phyloP scores from a whole-genome alignment of 2,329 filamentous ascomycete genomes.

The Epichloe glyceriae region DNA sequence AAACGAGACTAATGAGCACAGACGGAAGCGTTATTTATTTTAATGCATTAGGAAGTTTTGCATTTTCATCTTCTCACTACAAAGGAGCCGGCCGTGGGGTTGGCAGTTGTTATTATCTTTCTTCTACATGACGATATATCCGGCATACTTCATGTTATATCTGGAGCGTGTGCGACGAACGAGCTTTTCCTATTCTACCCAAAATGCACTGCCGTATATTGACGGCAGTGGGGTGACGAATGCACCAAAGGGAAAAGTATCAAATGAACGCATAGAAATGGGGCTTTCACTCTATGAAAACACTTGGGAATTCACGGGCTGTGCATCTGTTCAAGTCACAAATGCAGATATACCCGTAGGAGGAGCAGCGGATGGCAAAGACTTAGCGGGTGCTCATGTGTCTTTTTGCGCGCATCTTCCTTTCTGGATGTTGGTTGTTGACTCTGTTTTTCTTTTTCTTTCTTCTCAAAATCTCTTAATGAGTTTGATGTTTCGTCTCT shows the following conservation, averaged over 20 bases:
- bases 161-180: conserved; percentile 10
- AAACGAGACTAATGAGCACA: conserved; percentile 28
- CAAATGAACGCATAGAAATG: conserved; percentile 36
- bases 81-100: conserved; percentile 10
- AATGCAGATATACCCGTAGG: conserved; percentile 19
- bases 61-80: conserved; percentile 8
- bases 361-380: conserved; percentile 21
- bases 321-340: conserved; percentile 25
- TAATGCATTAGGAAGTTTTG: conserved; percentile 16
- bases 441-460: not conserved
- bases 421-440: conserved; percentile 4
- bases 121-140: not conserved
- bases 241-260: conserved; percentile 27
- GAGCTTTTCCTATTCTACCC: conserved; percentile 3
- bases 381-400: conserved; percentile 21
- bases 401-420: conserved; percentile 14
- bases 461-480: conserved; percentile 13
- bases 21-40: conserved; percentile 22
- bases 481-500: conserved; percentile 21
- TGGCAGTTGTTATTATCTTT: conserved; percentile 3
- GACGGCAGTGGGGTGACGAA: conserved; percentile 30
- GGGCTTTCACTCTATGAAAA: conserved; percentile 19
- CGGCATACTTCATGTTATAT: conserved; percentile 10
- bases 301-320: conserved; percentile 7
- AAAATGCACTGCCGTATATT: conserved; percentile 18